These are phyloP conservation scores for Tricholoma bakamatsutake DNA, from an alignment of 768 basidiomycete genomes.

Conservation along the genomic window DNA sequence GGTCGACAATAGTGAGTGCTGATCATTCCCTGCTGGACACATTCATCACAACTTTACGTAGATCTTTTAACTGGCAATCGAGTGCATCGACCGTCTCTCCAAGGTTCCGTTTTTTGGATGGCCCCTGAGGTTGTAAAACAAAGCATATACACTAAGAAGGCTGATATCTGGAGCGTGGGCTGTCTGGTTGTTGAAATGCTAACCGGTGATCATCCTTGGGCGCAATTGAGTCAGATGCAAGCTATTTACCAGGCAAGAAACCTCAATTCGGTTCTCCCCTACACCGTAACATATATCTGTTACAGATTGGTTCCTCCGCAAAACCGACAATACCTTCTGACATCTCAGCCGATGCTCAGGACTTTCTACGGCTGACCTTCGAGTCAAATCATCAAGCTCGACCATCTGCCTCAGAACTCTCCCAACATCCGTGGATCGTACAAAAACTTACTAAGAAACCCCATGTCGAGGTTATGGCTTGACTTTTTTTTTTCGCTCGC, in stretches of 20 bases:
- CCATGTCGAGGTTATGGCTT: slow-evolving; percentile 4
- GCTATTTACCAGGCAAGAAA: slow-evolving; percentile 87
- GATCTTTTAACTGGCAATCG: slow-evolving; percentile 55
- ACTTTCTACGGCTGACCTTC: slow-evolving; percentile 83
- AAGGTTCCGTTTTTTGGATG: slow-evolving; percentile 99
- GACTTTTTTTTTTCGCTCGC: background rate
- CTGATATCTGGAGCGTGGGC: slow-evolving; percentile 96
- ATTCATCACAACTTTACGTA: slow-evolving; percentile 11
- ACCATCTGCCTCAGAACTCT: slow-evolving; percentile 71
- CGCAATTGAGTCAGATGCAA: slow-evolving; percentile 97
- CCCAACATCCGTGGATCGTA: slow-evolving; percentile 69
- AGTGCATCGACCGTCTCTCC: slow-evolving; percentile 85
- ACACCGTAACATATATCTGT: background rate
- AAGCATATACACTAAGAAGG: slow-evolving; percentile 84
- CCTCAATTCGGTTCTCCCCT: background rate
- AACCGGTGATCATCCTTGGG: slow-evolving; percentile 94
- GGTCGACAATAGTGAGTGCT: slow-evolving; percentile 84
- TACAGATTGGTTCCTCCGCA: slow-evolving; percentile 85
- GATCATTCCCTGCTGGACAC: background rate
- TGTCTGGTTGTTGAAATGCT: slow-evolving; percentile 96
- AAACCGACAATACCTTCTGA: slow-evolving; percentile 87
- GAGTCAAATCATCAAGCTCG: slow-evolving; percentile 77
- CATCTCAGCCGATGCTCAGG: slow-evolving; percentile 82
- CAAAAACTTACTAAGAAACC: slow-evolving; percentile 28
- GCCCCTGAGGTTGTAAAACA: slow-evolving; percentile 98